These are phyloP conservation scores for Hypoxylon sp. DNA, from an alignment of 2,329 filamentous ascomycete species.

Conservation along the genomic window DNA sequence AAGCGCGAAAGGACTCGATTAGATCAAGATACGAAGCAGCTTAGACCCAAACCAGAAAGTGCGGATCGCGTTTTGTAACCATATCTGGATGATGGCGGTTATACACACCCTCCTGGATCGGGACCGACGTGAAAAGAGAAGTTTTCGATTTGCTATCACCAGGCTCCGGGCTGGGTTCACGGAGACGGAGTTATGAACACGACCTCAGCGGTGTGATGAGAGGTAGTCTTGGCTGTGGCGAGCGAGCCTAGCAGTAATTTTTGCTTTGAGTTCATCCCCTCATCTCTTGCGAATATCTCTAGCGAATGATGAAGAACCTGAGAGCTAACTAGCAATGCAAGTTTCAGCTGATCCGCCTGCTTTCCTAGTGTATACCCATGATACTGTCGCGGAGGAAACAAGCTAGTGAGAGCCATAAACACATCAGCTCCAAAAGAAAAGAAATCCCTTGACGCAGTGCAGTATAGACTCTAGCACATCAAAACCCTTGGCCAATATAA, in stretches of 20 bases:
- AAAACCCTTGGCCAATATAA: conserved; percentile 7
- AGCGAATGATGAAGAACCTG: too few species aligned
- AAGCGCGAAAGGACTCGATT: too few species aligned
- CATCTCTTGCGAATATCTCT: conserved; percentile 25
- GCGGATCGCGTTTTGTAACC: too few species aligned
- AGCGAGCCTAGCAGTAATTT: conserved; percentile 4
- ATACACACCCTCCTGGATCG: conserved; percentile 9
- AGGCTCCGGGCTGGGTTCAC: background rate
- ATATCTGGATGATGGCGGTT: conserved; percentile 8
- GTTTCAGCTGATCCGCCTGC: too few species aligned
- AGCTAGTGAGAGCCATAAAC: too few species aligned
- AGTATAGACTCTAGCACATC: background rate
- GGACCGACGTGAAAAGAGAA: conserved; percentile 2
- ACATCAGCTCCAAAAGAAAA: too few species aligned
- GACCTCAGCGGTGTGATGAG: conserved; percentile 10
- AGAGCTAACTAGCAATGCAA: too few species aligned
- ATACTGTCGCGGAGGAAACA: too few species aligned
- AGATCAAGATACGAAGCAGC: background rate
- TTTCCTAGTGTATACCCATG: too few species aligned
- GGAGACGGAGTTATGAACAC: background rate
- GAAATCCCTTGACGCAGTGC: too few species aligned
- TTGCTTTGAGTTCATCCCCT: too few species aligned
- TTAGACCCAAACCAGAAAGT: background rate
- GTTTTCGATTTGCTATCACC: conserved; percentile 8
- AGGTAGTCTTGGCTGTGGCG: conserved; percentile 1